These are phyloP conservation scores for Fallopia convolvulus DNA, from an alignment of 148 eudicot genomes.

Conservation along the genomic window DNA sequence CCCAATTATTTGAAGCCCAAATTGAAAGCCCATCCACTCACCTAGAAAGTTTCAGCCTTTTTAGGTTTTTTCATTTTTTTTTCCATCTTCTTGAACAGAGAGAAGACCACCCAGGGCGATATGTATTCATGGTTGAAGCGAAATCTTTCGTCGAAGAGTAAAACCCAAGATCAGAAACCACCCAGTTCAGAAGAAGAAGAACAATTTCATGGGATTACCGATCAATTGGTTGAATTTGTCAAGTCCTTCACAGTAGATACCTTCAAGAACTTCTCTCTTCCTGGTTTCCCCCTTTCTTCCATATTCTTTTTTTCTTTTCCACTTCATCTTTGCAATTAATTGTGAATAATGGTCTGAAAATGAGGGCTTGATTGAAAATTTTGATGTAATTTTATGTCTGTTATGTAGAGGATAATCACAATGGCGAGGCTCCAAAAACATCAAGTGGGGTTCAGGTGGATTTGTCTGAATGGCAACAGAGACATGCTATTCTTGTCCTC, in stretches of 20 bases:
- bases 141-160: conserved; percentile 27
- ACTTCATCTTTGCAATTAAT: background rate
- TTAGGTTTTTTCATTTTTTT: background rate
- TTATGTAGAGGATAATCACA: conserved; percentile 34
- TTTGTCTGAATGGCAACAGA: conserved; percentile 87
- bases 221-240: conserved; percentile 52
- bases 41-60: background rate
- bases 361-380: background rate
- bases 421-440: conserved; percentile 25
- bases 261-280: conserved; percentile 61
- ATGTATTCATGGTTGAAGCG: conserved; percentile 65
- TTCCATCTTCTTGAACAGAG: background rate
- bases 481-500: conserved; percentile 64
- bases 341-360: background rate
- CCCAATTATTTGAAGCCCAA: conserved; percentile 3
- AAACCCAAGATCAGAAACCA: conserved; percentile 16
- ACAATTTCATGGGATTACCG: conserved; percentile 47
- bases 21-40: background rate
- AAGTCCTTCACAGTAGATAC: conserved; percentile 61
- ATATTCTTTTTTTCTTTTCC: background rate
- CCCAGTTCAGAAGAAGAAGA: conserved; percentile 10
- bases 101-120: background rate
- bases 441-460: conserved; percentile 45
- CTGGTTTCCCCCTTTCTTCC: conserved; percentile 23
- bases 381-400: background rate